phyloP scores from a whole-genome alignment of 352 stramenopile species.

The Pythium apleroticum region DNA sequence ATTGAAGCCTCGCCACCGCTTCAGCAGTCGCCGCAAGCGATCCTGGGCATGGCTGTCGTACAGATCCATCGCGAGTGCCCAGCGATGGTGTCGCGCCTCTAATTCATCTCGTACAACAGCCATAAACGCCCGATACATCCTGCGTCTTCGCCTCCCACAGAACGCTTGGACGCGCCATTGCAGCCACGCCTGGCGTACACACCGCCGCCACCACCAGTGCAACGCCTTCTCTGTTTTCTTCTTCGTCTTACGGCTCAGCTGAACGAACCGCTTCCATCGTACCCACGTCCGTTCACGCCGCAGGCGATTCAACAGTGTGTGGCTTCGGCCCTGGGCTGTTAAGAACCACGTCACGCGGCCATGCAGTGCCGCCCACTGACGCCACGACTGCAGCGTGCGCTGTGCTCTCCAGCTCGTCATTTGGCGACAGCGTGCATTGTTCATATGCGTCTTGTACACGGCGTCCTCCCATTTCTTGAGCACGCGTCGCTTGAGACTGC shows the following conservation, averaged over 20 bases:
- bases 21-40: conserved; percentile 7
- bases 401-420: conserved; percentile 9
- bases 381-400: conserved; percentile 9
- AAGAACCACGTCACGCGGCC: conserved; percentile 20
- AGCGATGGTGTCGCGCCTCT: background rate
- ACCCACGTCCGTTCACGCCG: conserved; percentile 4
- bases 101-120: background rate
- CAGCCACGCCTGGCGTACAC: conserved; percentile 6
- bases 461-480: conserved; percentile 1
- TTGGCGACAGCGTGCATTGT: background rate
- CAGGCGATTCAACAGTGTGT: conserved; percentile 19
- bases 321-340: background rate
- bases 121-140: conserved; percentile 16
- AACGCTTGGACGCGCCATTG: conserved; percentile 12
- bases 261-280: conserved; percentile 19
- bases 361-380: conserved; percentile 1
- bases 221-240: background rate
- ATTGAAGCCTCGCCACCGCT: conserved; percentile 18
- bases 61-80: background rate
- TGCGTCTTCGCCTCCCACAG: background rate
- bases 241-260: background rate
- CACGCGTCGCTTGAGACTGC: background rate
- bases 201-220: background rate
- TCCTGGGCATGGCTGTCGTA: conserved; percentile 1
- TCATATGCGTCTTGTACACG: conserved; percentile 4